A percentile compares a stretch with the other conserved stretches of the same genome.
phyloP scores from a whole-genome alignment of 2,329 filamentous ascomycete genomes.

The Thelonectria rubi region DNA sequence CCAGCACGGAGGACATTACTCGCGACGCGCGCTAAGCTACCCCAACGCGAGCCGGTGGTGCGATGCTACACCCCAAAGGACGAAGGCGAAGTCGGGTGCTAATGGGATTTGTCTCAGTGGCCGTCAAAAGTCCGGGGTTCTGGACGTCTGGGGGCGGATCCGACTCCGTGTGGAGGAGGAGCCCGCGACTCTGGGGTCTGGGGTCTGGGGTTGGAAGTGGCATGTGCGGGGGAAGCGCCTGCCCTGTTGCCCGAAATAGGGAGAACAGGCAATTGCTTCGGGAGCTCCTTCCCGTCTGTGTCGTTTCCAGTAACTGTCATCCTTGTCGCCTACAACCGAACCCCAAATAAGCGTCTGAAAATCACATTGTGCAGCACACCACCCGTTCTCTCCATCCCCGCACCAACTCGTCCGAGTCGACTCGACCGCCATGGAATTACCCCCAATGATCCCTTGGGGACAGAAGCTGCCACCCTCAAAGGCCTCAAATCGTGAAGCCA shows the following conservation, averaged over 20 bases:
- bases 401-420: not conserved
- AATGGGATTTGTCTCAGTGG: not conserved
- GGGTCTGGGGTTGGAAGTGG: not conserved
- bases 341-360: not conserved
- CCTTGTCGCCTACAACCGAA: not conserved
- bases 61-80: not conserved
- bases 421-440: not conserved
- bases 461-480: not conserved
- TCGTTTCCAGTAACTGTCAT: not conserved
- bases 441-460: not conserved
- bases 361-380: not conserved
- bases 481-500: not conserved
- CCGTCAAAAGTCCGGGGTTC: not conserved
- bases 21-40: conserved; percentile 1
- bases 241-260: too few relatives aligned
- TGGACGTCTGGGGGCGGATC: too few relatives aligned
- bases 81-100: not conserved
- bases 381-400: not conserved
- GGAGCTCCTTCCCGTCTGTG: not conserved
- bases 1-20: conserved; percentile 17
- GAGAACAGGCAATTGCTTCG: not conserved
- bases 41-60: conserved; percentile 6
- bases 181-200: not conserved
- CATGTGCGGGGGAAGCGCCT: not conserved
- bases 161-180: too few relatives aligned